phyloP scores from a whole-genome alignment of 768 basidiomycete genomes.

The Agrocybe praecox region DNA sequence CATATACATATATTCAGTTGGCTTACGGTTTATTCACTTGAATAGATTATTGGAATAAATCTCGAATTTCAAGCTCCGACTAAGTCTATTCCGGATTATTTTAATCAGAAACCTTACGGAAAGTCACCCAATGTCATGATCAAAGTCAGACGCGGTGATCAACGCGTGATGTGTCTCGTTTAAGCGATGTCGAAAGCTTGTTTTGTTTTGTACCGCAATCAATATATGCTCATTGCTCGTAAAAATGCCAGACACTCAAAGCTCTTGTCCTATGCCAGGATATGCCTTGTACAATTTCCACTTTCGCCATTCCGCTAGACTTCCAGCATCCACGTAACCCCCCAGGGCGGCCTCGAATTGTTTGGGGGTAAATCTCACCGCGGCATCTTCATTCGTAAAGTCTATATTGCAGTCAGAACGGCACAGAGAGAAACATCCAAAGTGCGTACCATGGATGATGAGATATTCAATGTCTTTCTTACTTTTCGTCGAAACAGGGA shows the following conservation, averaged over 20 bases:
- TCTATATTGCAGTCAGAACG: slow-evolving; percentile 8
- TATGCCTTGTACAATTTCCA: slow-evolving; percentile 53
- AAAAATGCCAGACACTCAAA: slow-evolving; percentile 14
- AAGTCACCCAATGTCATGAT: not conserved
- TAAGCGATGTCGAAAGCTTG: not conserved
- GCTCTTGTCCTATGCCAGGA: slow-evolving; percentile 45
- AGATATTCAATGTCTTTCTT: slow-evolving; percentile 38
- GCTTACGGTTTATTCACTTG: too few relatives aligned
- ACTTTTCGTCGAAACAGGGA: slow-evolving; percentile 22
- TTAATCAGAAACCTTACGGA: too few relatives aligned
- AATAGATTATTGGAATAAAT: too few relatives aligned
- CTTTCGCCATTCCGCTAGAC: slow-evolving; percentile 21
- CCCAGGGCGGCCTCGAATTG: not conserved
- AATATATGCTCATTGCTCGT: not conserved
- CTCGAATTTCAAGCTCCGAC: too few relatives aligned
- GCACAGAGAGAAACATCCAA: not conserved
- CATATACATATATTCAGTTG: too few relatives aligned
- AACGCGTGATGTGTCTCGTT: not conserved
- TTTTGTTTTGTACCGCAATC: not conserved
- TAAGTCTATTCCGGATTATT: too few relatives aligned
- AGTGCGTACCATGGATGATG: slow-evolving; percentile 39
- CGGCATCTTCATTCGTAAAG: slow-evolving; percentile 5
- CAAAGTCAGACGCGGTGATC: not conserved
- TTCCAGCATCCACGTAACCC: slow-evolving; percentile 7
- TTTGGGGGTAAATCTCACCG: not conserved